Conservation (phyloP, 306 rosid species). For the Prinsepia uniflora region DNA sequence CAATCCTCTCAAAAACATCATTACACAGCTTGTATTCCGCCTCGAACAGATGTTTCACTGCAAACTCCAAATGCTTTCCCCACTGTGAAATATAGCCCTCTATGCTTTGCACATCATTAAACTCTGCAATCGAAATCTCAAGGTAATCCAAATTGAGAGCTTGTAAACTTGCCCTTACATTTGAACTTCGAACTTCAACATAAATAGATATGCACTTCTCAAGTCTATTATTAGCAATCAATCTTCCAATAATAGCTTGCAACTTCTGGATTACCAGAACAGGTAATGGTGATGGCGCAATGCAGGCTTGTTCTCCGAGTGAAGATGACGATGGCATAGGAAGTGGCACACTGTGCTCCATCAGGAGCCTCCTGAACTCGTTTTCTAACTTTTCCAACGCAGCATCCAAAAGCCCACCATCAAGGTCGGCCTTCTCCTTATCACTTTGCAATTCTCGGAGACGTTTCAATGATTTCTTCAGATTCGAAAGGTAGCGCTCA, state of each 20-base stretch:
- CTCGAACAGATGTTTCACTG: constrained; percentile 97
- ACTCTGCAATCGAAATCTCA: constrained; percentile 81
- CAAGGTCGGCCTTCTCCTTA: constrained; percentile 49
- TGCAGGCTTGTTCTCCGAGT: constrained; percentile 67
- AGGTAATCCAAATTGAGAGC: constrained; percentile 91
- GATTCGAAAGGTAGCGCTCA: constrained; percentile 47
- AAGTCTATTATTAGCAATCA: constrained; percentile 67
- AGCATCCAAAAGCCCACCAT: constrained; percentile 88
- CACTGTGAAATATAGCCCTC: constrained; percentile 84
- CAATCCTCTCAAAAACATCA: constrained; percentile 92
- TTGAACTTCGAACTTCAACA: constrained; percentile 81
- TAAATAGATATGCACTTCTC: constrained; percentile 76
- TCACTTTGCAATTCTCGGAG: constrained; percentile 64
- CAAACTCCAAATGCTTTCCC: constrained; percentile 99
- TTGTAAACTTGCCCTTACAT: constrained; percentile 90
- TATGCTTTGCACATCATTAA: constrained; percentile 91
- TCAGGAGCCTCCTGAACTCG: constrained; percentile 71
- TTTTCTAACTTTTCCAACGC: constrained; percentile 79
- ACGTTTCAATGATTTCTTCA: constrained; percentile 70
- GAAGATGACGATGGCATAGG: constrained; percentile 51
- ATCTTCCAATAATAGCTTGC: constrained; percentile 79
- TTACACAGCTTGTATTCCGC: constrained; percentile 91
- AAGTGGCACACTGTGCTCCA: constrained; percentile 79
- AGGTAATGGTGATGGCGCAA: constrained; percentile 93
- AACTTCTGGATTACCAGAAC: constrained; percentile 72